Evolutionary conservation across 257 asterid species (phyloP).

Genomic region (Plantago major): DNA sequence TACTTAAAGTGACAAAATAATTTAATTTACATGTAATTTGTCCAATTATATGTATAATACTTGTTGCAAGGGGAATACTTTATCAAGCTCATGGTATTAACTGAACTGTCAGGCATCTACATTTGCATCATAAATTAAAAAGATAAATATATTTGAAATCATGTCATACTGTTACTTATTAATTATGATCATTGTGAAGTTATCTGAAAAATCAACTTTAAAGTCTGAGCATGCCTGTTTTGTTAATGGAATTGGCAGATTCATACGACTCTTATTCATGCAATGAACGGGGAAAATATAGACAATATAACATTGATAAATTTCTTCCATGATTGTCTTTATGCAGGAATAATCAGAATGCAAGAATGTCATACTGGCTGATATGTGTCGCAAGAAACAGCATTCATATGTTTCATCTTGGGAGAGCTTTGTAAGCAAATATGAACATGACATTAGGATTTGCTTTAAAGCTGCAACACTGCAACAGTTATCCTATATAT

Average conservation of each 20-base stretch:
- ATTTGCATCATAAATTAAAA: too few species aligned
- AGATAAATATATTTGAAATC: too few species aligned
- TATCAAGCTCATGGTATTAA: too few species aligned
- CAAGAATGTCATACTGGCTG: slow-evolving; percentile 54
- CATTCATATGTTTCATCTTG: slow-evolving; percentile 93
- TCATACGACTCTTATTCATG: background rate
- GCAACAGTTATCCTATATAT: slow-evolving; percentile 3
- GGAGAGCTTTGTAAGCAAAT: slow-evolving; percentile 54
- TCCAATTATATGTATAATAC: too few species aligned
- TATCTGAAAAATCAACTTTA: too few species aligned
- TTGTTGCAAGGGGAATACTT: too few species aligned
- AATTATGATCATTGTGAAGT: too few species aligned
- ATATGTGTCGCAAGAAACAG: slow-evolving; percentile 83
- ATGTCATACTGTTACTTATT: too few species aligned
- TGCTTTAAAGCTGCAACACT: slow-evolving; percentile 6
- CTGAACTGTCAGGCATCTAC: too few species aligned
- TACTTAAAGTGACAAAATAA: too few species aligned
- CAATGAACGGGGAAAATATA: background rate
- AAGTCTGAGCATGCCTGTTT: too few species aligned
- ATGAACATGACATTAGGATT: slow-evolving; percentile 15
- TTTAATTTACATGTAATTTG: too few species aligned
- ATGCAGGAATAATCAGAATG: slow-evolving; percentile 10
- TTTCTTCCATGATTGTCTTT: background rate
- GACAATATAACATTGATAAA: background rate
- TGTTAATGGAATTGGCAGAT: background rate